Evolutionary conservation across 1,284 basidiomycete species (phyloP).

Genomic region (Ceratobasidium sp.): DNA sequence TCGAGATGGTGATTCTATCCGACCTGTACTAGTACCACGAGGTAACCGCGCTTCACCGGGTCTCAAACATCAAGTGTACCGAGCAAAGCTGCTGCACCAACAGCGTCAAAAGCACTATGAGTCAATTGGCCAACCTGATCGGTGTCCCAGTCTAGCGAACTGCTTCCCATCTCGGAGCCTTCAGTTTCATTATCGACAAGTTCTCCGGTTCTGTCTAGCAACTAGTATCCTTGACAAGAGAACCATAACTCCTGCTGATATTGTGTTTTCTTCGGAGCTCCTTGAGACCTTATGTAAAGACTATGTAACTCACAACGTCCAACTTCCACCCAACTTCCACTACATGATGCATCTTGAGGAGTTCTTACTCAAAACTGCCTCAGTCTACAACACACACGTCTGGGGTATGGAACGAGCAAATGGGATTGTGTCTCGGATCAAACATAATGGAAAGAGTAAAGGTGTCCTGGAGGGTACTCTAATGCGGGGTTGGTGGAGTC

Average conservation of each 20-base stretch:
- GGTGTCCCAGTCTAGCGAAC: background rate
- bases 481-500: constrained; percentile 28
- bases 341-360: constrained; percentile 34
- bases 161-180: constrained; percentile 18
- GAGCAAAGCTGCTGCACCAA: constrained; percentile 28
- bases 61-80: constrained; percentile 1
- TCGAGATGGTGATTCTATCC: constrained; percentile 16
- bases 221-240: constrained; percentile 1
- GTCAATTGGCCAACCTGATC: constrained; percentile 27
- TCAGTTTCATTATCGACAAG: constrained; percentile 19
- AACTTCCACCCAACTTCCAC: constrained; percentile 18
- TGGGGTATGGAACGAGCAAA: constrained; percentile 32
- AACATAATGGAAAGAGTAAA: constrained; percentile 11
- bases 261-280: background rate
- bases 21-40: background rate
- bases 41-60: background rate
- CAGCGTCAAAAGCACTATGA: background rate
- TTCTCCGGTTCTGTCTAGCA: constrained; percentile 22
- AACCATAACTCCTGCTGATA: background rate
- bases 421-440: constrained; percentile 1
- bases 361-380: constrained; percentile 18
- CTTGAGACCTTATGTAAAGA: constrained; percentile 6
- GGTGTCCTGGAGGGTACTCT: constrained; percentile 24
- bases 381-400: constrained; percentile 25
- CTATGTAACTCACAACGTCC: background rate